Conservation (phyloP, 345 rosid genomes). For the Ceriops decandra region DNA sequence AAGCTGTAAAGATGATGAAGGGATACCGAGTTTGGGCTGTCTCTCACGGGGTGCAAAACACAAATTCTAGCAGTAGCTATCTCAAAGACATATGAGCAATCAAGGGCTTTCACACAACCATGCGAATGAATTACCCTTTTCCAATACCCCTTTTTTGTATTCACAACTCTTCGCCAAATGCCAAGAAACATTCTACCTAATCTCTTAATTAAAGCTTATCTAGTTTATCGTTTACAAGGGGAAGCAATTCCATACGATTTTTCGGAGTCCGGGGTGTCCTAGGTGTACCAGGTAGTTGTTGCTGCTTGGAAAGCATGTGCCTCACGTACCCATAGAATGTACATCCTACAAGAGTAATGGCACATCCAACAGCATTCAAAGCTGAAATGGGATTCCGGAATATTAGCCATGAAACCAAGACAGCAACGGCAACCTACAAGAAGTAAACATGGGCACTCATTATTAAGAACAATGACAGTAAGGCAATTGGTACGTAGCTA, state of each 20-base stretch:
- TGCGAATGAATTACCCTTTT: background rate
- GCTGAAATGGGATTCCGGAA: slow-evolving; percentile 87
- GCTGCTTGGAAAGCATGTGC: slow-evolving; percentile 78
- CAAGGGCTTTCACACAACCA: slow-evolving; percentile 17
- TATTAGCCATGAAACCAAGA: slow-evolving; percentile 85
- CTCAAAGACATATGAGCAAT: slow-evolving; percentile 5
- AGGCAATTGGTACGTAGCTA: too few relatives aligned
- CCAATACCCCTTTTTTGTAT: slow-evolving; percentile 2
- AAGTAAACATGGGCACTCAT: too few relatives aligned
- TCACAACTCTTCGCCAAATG: slow-evolving; percentile 5
- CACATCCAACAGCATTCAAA: slow-evolving; percentile 94
- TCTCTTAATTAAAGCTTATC: slow-evolving; percentile 55
- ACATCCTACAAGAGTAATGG: slow-evolving; percentile 82
- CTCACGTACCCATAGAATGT: slow-evolving; percentile 93
- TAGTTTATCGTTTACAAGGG: slow-evolving; percentile 87
- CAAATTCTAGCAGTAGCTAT: background rate
- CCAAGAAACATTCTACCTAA: slow-evolving; percentile 1
- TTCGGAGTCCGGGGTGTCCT: slow-evolving; percentile 87
- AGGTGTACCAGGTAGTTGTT: slow-evolving; percentile 64
- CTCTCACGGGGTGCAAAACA: slow-evolving; percentile 3
- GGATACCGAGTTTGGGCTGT: too few relatives aligned
- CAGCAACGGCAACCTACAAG: slow-evolving; percentile 90
- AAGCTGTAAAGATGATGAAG: background rate
- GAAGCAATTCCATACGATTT: slow-evolving; percentile 68
- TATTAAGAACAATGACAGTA: too few relatives aligned